phyloP scores from a whole-genome alignment of 148 eudicot genomes.

The Mesembryanthemum crystallinum region DNA sequence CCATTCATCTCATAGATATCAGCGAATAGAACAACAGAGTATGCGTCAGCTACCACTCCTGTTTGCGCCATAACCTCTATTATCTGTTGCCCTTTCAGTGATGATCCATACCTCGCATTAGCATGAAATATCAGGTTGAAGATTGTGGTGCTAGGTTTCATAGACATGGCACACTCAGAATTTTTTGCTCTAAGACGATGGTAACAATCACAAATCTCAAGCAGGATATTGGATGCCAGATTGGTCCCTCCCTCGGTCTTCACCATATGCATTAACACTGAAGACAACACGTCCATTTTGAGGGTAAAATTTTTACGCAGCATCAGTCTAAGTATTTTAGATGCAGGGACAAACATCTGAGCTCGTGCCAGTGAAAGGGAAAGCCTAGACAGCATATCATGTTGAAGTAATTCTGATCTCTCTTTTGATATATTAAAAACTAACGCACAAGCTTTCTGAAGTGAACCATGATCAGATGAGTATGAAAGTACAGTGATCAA shows the following conservation, averaged over 20 bases:
- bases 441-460: slow-evolving; percentile 52
- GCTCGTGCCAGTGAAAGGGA: slow-evolving; percentile 75
- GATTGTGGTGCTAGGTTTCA: slow-evolving; percentile 51
- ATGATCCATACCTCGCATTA: slow-evolving; percentile 53
- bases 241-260: slow-evolving; percentile 62
- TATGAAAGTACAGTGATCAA: slow-evolving; percentile 63
- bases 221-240: slow-evolving; percentile 73
- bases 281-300: slow-evolving; percentile 38
- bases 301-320: slow-evolving; percentile 46
- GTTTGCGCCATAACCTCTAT: slow-evolving; percentile 69
- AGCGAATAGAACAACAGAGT: slow-evolving; percentile 52
- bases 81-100: slow-evolving; percentile 62
- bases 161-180: slow-evolving; percentile 28
- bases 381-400: slow-evolving; percentile 48
- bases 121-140: slow-evolving; percentile 85
- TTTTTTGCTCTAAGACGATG: slow-evolving; percentile 29
- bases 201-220: slow-evolving; percentile 54
- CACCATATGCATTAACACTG: slow-evolving; percentile 72
- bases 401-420: slow-evolving; percentile 44
- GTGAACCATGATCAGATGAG: slow-evolving; percentile 56
- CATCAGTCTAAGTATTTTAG: slow-evolving; percentile 67
- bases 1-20: slow-evolving; percentile 68
- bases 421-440: slow-evolving; percentile 40
- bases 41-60: slow-evolving; percentile 65
- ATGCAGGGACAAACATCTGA: slow-evolving; percentile 61